These are phyloP conservation scores for Diaporthe helianthi DNA, from an alignment of 2,329 filamentous ascomycete genomes.

Conservation along the genomic window DNA sequence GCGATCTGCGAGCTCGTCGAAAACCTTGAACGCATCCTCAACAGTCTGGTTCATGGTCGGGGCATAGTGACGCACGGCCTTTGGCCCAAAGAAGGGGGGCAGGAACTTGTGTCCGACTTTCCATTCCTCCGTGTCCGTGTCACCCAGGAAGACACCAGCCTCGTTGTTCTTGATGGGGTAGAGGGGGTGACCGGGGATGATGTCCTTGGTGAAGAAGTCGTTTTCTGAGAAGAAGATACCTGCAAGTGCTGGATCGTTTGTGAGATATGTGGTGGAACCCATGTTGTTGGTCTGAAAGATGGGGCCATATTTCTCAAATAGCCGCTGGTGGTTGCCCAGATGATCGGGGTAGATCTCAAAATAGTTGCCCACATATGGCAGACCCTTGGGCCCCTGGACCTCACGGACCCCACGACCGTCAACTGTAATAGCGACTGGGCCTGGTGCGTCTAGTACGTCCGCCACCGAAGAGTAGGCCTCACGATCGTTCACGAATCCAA, in stretches of 20 bases:
- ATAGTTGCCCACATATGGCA: slow-evolving; percentile 60
- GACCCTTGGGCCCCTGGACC: slow-evolving; percentile 56
- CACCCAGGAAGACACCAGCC: slow-evolving; percentile 54
- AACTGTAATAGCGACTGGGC: slow-evolving; percentile 52
- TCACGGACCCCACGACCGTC: slow-evolving; percentile 57
- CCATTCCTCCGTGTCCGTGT: slow-evolving; percentile 60
- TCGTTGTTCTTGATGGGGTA: slow-evolving; percentile 50
- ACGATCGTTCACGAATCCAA: slow-evolving; percentile 46
- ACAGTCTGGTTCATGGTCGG: slow-evolving; percentile 64
- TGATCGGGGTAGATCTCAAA: slow-evolving; percentile 64
- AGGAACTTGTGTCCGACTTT: slow-evolving; percentile 65
- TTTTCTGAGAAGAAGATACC: slow-evolving; percentile 55
- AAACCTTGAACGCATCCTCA: slow-evolving; percentile 57
- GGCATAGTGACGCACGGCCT: slow-evolving; percentile 66
- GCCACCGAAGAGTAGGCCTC: slow-evolving; percentile 43
- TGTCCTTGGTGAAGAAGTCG: slow-evolving; percentile 61
- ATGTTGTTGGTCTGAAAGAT: slow-evolving; percentile 60
- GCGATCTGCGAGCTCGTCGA: slow-evolving; percentile 57
- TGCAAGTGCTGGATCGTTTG: slow-evolving; percentile 57
- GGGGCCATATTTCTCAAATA: slow-evolving; percentile 60
- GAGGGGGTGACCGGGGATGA: slow-evolving; percentile 57
- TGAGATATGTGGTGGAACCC: slow-evolving; percentile 56
- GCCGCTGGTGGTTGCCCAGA: slow-evolving; percentile 61
- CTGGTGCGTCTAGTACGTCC: slow-evolving; percentile 45
- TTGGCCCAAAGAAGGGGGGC: slow-evolving; percentile 63